Conservation (phyloP, 441 rosid genomes). For the Gossypium aridum region DNA sequence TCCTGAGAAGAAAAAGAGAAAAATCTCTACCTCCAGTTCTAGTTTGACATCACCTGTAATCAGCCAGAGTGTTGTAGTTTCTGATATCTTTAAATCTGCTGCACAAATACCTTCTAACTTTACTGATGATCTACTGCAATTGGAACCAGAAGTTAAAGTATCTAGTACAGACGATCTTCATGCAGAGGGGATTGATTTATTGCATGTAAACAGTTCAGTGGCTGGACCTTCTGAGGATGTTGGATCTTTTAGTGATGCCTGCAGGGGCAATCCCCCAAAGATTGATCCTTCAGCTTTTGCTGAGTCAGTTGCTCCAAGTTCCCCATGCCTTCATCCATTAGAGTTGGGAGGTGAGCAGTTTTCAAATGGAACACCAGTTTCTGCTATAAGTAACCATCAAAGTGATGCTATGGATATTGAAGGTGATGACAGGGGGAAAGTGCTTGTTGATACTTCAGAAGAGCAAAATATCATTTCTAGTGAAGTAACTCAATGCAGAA, state of each 20-base stretch:
- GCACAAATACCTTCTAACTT: conserved; percentile 20
- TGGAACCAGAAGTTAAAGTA: conserved; percentile 21
- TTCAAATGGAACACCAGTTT: conserved; percentile 23
- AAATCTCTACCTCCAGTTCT: conserved; percentile 26
- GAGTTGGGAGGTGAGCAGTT: conserved; percentile 31
- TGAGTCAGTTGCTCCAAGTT: conserved; percentile 25
- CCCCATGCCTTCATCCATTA: conserved; percentile 15
- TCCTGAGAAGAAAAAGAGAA: conserved; percentile 27
- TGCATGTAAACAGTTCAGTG: conserved; percentile 18
- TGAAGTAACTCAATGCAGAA: conserved; percentile 19
- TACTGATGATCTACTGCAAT: conserved; percentile 19
- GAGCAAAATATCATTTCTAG: conserved; percentile 23
- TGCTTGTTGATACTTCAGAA: conserved; percentile 28
- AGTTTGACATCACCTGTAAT: conserved; percentile 19
- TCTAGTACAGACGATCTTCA: conserved; percentile 18
- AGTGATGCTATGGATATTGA: conserved; percentile 25
- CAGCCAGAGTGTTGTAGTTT: conserved; percentile 25
- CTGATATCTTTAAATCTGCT: conserved; percentile 21
- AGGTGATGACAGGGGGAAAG: conserved; percentile 21
- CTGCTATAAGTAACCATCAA: conserved; percentile 22
- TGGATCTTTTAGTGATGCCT: conserved; percentile 27
- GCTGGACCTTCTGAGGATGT: conserved; percentile 24
- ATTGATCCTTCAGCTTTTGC: conserved; percentile 26
- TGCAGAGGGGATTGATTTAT: conserved; percentile 8
- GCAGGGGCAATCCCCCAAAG: conserved; percentile 21